phyloP scores from a whole-genome alignment of 2,329 filamentous ascomycete genomes.

The Colletotrichum sp. region DNA sequence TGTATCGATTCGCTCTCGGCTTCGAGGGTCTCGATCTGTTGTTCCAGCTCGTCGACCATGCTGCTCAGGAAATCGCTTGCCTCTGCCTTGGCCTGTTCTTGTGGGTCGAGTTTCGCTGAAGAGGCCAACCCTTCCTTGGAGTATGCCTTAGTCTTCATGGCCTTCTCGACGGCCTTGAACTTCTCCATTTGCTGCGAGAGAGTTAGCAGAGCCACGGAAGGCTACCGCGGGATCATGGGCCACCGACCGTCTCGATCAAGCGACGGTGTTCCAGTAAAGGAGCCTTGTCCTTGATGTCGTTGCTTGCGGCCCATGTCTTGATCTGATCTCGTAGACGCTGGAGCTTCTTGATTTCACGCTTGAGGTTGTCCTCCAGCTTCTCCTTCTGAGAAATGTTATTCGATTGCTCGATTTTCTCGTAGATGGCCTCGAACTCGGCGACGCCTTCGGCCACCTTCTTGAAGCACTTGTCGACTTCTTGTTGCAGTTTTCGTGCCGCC shows the following conservation, averaged over 20 bases:
- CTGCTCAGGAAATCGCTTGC: conserved; percentile 82
- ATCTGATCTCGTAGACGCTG: conserved; percentile 97
- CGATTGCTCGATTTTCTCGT: conserved; percentile 96
- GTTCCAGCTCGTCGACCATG: conserved; percentile 91
- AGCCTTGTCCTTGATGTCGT: conserved; percentile 99
- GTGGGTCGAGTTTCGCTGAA: conserved; percentile 93
- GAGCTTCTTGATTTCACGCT: conserved; percentile 99
- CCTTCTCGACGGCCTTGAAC: conserved; percentile 99
- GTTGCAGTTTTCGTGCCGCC: conserved; percentile 94
- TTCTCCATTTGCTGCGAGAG: conserved; percentile 90
- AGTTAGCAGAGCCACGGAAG: conserved; percentile 15
- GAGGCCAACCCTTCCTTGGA: conserved; percentile 96
- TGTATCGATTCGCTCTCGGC: conserved; percentile 88
- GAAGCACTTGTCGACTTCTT: conserved; percentile 99
- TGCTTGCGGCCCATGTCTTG: conserved; percentile 98
- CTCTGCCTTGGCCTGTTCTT: conserved; percentile 93
- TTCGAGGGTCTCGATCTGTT: conserved; percentile 91
- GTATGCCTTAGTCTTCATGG: conserved; percentile 99
- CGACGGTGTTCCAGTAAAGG: conserved; percentile 92
- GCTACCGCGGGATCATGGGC: conserved; percentile 36
- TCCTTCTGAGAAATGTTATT: conserved; percentile 95
- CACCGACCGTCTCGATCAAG: conserved; percentile 89
- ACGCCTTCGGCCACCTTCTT: conserved; percentile 97
- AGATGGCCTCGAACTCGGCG: conserved; percentile 88
- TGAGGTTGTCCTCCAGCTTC: conserved; percentile 96